Percentiles rank a stretch among this genome's conserved stretches.
Evolutionary conservation across 805 yeast species (phyloP).

Genomic region (Vanderwaltozyma yarrowii): DNA sequence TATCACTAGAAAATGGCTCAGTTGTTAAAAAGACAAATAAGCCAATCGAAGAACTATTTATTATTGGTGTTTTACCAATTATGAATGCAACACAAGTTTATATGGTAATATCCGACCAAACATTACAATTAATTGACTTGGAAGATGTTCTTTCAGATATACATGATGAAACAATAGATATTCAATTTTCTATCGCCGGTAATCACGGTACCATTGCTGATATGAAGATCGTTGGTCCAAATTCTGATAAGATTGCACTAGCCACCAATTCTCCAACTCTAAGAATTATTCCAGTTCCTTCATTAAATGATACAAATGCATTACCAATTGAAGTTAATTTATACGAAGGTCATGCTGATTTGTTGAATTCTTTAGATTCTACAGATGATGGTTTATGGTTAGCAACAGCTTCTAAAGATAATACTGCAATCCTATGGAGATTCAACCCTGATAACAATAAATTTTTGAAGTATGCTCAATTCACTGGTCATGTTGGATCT

Average conservation of each 20-base stretch:
- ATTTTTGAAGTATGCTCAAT: constrained; percentile 44
- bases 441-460: constrained; percentile 37
- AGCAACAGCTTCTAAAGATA: constrained; percentile 86
- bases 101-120: constrained; percentile 74
- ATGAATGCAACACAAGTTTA: constrained; percentile 31
- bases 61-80: constrained; percentile 46
- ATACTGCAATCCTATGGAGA: constrained; percentile 75
- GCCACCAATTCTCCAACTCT: constrained; percentile 92
- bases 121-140: constrained; percentile 44
- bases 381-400: constrained; percentile 80
- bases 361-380: constrained; percentile 70
- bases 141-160: constrained; percentile 23
- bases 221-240: constrained; percentile 64
- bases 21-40: constrained; percentile 32
- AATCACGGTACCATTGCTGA: constrained; percentile 95
- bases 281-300: constrained; percentile 47
- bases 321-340: constrained; percentile 48
- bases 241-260: constrained; percentile 49
- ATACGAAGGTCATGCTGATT: constrained; percentile 75
- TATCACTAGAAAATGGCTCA: constrained; percentile 44
- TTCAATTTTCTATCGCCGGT: constrained; percentile 62
- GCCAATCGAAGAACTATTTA: constrained; percentile 66
- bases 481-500: constrained; percentile 80
- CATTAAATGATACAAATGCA: neutral
- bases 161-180: constrained; percentile 30